A percentile compares a stretch with the other conserved stretches of the same genome.
Evolutionary conservation across 352 stramenopile genomes (phyloP).

Genomic region (Phytophthora pisi): DNA sequence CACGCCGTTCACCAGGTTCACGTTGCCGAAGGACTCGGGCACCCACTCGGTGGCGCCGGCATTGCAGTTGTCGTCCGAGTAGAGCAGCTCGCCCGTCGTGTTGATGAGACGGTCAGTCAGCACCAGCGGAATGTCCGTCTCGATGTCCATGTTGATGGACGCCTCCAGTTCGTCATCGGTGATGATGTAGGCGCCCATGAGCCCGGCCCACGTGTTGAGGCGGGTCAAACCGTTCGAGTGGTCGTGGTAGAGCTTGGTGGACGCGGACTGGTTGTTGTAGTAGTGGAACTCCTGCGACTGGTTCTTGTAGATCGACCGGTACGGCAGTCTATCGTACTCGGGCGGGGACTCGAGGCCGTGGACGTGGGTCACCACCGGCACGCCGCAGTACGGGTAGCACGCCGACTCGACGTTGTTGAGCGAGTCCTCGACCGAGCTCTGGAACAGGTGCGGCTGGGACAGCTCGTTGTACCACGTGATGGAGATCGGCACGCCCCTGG

Average conservation of each 20-base stretch:
- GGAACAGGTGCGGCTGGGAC: conserved; percentile 41
- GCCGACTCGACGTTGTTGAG: conserved; percentile 41
- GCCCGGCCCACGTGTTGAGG: conserved; percentile 65
- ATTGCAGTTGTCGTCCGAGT: conserved; percentile 60
- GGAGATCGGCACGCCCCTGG: conserved; percentile 36
- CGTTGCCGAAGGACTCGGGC: conserved; percentile 55
- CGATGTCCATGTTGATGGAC: conserved; percentile 53
- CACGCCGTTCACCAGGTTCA: conserved; percentile 65
- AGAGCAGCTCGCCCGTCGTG: conserved; percentile 46
- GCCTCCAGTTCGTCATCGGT: conserved; percentile 45
- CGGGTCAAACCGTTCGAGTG: conserved; percentile 59
- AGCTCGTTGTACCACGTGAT: conserved; percentile 58
- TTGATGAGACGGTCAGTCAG: conserved; percentile 51
- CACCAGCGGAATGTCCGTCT: conserved; percentile 58
- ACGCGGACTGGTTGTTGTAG: conserved; percentile 64
- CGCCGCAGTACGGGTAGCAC: conserved; percentile 65
- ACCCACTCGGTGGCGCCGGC: conserved; percentile 48
- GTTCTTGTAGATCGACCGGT: conserved; percentile 62
- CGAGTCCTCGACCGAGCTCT: conserved; percentile 39
- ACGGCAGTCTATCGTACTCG: conserved; percentile 53
- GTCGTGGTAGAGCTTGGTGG: conserved; percentile 67
- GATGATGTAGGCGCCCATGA: conserved; percentile 62
- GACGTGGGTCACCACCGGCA: conserved; percentile 58
- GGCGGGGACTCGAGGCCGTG: conserved; percentile 58
- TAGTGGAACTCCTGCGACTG: conserved; percentile 52